phyloP scores from a whole-genome alignment of 1,284 basidiomycete species.

The Heimioporus retisporus region DNA sequence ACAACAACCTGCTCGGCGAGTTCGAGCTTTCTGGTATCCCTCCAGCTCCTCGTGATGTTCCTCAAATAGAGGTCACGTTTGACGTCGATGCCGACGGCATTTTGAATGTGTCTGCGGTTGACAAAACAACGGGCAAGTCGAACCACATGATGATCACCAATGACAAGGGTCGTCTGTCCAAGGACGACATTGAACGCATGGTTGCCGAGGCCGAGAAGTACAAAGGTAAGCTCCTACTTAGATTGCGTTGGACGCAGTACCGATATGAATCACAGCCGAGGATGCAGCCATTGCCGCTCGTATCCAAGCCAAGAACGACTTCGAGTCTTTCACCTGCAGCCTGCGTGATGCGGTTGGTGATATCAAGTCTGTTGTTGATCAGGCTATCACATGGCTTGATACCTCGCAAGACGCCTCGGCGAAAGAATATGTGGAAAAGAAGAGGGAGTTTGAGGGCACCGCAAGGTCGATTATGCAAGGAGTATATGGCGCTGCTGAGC shows the following conservation, averaged over 20 bases:
- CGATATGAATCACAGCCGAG: slow-evolving; percentile 62
- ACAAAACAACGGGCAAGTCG: too few species aligned
- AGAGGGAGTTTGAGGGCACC: slow-evolving; percentile 95
- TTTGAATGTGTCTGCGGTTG: too few species aligned
- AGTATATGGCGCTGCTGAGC: slow-evolving; percentile 86
- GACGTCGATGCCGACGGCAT: too few species aligned
- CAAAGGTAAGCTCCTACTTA: slow-evolving; percentile 63
- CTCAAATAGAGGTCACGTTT: slow-evolving; percentile 95
- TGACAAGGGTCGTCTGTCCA: too few species aligned
- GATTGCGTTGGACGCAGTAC: neutral
- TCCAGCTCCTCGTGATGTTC: slow-evolving; percentile 95
- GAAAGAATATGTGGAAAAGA: slow-evolving; percentile 96
- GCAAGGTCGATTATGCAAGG: slow-evolving; percentile 98
- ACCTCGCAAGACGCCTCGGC: slow-evolving; percentile 91
- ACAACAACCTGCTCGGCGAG: slow-evolving; percentile 98
- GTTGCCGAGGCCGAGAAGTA: slow-evolving; percentile 94
- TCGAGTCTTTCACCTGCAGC: too few species aligned
- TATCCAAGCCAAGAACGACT: slow-evolving; percentile 88
- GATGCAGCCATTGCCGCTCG: slow-evolving; percentile 87
- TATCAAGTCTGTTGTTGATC: slow-evolving; percentile 89
- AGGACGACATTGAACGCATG: slow-evolving; percentile 96
- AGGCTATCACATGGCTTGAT: slow-evolving; percentile 93
- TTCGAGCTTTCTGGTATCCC: slow-evolving; percentile 96
- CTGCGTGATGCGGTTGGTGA: slow-evolving; percentile 90
- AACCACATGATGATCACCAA: too few species aligned